A percentile compares a stretch with the other conserved stretches of the same genome.
Evolutionary conservation across 345 rosid genomes (phyloP).

Genomic region (Hirschfeldia incana): DNA sequence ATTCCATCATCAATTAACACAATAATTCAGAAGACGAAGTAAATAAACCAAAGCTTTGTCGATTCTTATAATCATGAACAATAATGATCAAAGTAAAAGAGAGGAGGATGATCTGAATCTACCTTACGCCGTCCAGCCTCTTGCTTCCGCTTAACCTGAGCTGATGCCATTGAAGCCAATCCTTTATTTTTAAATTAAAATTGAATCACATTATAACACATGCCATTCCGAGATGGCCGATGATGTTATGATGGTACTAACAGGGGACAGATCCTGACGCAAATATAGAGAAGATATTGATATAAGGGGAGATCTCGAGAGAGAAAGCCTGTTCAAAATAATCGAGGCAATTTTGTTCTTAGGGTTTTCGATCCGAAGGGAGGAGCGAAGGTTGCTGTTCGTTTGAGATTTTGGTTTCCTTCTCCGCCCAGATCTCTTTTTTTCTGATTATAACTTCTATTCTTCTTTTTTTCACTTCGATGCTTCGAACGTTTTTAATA

Average conservation of each 20-base stretch:
- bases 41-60: neutral
- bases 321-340: neutral
- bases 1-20: neutral
- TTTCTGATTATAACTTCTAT: neutral
- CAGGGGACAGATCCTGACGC: conserved; percentile 30
- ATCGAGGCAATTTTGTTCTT: conserved; percentile 14
- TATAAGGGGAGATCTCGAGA: conserved; percentile 17
- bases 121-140: conserved; percentile 98
- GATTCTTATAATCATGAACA: neutral
- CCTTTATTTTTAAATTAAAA: neutral
- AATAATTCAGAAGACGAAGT: neutral
- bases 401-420: conserved; percentile 16
- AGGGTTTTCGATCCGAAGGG: conserved; percentile 35
- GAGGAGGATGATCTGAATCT: conserved; percentile 22
- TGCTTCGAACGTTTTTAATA: conserved; percentile 15
- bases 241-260: neutral
- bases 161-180: conserved; percentile 75
- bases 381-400: conserved; percentile 12
- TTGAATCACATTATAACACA: conserved; percentile 13
- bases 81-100: neutral
- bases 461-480: neutral
- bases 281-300: conserved; percentile 14
- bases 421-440: conserved; percentile 33
- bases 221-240: conserved; percentile 1
- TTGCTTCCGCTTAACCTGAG: conserved; percentile 82